phyloP scores from a whole-genome alignment of 2,329 filamentous ascomycete species.

The Paecilomyces formosus region DNA sequence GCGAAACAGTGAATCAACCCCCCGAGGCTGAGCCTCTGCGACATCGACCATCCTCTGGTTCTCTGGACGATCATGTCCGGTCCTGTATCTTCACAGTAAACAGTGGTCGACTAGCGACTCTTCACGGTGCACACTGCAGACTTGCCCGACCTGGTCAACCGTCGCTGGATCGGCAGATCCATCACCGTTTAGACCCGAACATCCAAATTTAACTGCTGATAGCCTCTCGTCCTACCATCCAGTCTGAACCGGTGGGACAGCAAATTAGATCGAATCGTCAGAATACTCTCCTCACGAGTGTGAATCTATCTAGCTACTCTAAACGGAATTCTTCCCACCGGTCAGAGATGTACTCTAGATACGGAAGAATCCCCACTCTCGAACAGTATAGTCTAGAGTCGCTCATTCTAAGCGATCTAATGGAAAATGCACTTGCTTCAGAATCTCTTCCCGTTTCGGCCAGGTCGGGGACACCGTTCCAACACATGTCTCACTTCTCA shows the following conservation, averaged over 20 bases:
- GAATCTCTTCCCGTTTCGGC: neutral
- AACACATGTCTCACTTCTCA: neutral
- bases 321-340: too few species aligned
- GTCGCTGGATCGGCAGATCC: neutral
- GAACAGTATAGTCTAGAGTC: neutral
- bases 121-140: neutral
- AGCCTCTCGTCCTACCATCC: neutral
- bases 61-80: neutral
- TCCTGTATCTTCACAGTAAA: neutral
- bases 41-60: neutral
- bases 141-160: neutral
- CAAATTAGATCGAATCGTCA: neutral
- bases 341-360: too few species aligned
- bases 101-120: neutral
- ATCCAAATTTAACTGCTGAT: neutral
- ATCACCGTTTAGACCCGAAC: neutral
- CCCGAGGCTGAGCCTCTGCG: neutral
- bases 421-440: neutral
- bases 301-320: too few species aligned
- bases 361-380: neutral
- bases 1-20: neutral
- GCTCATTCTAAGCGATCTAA: neutral
- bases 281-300: neutral
- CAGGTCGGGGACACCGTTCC: neutral
- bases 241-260: neutral